phyloP scores from a whole-genome alignment of 306 rosid species.

The Oxytropis ochrocephala region DNA sequence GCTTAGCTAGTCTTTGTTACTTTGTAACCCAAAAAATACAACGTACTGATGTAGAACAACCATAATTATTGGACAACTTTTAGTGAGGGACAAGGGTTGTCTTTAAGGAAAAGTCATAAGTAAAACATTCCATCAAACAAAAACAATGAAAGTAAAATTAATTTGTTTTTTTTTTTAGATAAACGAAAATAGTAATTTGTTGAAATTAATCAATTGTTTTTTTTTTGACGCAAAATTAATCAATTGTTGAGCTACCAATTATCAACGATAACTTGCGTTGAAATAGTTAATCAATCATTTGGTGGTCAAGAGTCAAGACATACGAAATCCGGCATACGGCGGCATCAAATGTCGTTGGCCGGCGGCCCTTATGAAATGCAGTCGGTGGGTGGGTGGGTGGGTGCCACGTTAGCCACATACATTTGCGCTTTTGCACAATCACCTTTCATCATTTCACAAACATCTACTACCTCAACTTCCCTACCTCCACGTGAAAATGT shows the following conservation, averaged over 20 bases:
- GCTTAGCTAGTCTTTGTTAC: no score
- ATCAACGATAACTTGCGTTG: no score
- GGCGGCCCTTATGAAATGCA: background rate
- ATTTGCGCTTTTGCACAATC: background rate
- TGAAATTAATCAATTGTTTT: background rate
- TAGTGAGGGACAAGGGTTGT: background rate
- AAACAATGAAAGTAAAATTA: background rate
- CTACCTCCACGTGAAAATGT: background rate
- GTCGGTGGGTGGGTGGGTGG: no score
- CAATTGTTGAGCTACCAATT: background rate
- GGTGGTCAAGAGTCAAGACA: background rate
- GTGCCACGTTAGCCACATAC: background rate
- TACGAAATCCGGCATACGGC: background rate
- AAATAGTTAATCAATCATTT: background rate
- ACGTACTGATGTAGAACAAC: no score
- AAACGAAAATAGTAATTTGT: background rate
- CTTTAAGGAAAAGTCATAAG: background rate
- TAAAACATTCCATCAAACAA: no score
- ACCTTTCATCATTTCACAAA: background rate
- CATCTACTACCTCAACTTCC: background rate
- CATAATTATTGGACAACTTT: no score
- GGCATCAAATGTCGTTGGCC: slow-evolving; percentile 14
- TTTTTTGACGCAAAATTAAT: background rate
- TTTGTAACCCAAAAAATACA: no score
- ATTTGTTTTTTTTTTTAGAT: no score